Evolutionary conservation across 1,284 basidiomycete genomes (phyloP), one percentile per base, ranked within the genome.

Genomic region (Apiotrichum akiyoshidainum): DNA sequence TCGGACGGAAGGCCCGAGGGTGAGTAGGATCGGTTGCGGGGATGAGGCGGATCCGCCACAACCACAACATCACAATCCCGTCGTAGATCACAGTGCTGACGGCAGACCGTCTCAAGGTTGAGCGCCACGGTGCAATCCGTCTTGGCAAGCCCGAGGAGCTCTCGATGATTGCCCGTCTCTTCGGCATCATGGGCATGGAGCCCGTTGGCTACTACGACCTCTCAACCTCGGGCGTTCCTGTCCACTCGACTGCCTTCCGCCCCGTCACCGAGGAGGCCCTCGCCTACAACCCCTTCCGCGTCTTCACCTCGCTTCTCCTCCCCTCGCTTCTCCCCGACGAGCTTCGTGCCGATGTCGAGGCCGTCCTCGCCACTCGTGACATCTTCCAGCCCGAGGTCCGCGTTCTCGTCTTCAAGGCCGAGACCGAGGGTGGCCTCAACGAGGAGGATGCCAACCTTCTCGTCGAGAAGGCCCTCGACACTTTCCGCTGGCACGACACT

Each of bases 191-290:
- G 66, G 77, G 75, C 17, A 80, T 80, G 79, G 59, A 66, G 39
- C 71, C 78, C 2, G 78, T 80, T 0, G 78, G 78, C 5, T 80
- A 80, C 66, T 80, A 80, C 63, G 78, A 80, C 59, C 70, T 80
- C 39, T 71, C 73, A 17, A 68, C 67, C 42, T 70, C 74, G 5
- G 74, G 75, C 17, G 64, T 79, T 12, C 79, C 79, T 10, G 78
- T 80, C n/a, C 79, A 80, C 61, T 72, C 79, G 0, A 80, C 79
- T 0, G 78, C 79, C 0, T 80, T 80, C 63, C 64, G 79, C 31
- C 74, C 79, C 3, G 63, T 71, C 41, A 64, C 64, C 2, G 60
- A 59, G n/a, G 56, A 52, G 2, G 61, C 74, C 2, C 66, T 80
- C 26, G 60, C 69, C 4, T 62, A 64, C 59, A 79, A 80, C 62